Percentiles rank a stretch among this genome's conserved stretches.
phyloP scores from a whole-genome alignment of 202 grass and related monocot genomes.

The Schoenoplectus tabernaemontani region DNA sequence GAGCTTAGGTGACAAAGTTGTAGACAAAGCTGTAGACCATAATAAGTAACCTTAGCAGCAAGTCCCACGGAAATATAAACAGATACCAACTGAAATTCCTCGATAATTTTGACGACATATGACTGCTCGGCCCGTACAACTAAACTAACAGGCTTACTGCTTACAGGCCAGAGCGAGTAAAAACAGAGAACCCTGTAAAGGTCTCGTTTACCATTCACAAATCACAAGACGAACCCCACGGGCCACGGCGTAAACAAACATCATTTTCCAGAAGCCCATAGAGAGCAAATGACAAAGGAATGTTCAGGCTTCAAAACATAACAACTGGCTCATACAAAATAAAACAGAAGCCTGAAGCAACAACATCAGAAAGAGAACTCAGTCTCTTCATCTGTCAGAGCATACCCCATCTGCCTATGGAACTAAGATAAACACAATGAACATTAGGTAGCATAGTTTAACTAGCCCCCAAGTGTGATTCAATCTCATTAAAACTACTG shows the following conservation, averaged over 20 bases:
- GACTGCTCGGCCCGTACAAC: not conserved
- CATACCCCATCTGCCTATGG: not conserved
- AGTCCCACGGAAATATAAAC: too few species aligned
- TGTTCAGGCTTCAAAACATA: not conserved
- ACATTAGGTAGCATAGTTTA: not conserved
- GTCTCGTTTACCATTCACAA: not conserved
- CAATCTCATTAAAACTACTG: slow-evolving; percentile 44
- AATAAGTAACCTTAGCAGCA: too few species aligned
- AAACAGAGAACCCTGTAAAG: not conserved
- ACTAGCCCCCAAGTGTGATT: slow-evolving; percentile 44
- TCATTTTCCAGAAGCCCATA: not conserved
- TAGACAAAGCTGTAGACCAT: too few species aligned
- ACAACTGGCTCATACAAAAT: not conserved
- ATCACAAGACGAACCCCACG: not conserved
- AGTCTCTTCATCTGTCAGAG: not conserved
- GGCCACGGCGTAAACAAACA: not conserved
- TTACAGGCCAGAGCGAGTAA: not conserved
- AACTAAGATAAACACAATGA: not conserved
- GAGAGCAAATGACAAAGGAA: not conserved
- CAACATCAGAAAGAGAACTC: not conserved
- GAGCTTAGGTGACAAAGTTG: too few species aligned
- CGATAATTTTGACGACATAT: not conserved
- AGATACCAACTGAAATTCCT: too few species aligned
- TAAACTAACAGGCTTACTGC: not conserved
- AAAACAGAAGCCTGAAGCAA: not conserved